phyloP scores from a whole-genome alignment of 2,329 filamentous ascomycete species.

The Raffaelea albimanens region DNA sequence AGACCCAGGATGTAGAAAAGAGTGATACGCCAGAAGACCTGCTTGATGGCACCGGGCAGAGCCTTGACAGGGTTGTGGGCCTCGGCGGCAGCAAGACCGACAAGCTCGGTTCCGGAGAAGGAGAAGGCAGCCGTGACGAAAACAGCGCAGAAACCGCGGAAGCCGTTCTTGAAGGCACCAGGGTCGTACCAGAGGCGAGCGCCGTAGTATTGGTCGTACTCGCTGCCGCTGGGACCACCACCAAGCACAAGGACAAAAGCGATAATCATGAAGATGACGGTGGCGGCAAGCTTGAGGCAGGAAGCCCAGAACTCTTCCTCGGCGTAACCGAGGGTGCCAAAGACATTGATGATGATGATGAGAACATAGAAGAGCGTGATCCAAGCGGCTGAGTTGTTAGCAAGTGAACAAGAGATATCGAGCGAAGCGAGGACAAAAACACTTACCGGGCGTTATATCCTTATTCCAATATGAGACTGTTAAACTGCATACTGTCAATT shows the following conservation, averaged over 20 bases:
- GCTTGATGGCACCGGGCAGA: constrained; percentile 75
- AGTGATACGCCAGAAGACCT: constrained; percentile 54
- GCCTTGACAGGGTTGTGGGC: constrained; percentile 60
- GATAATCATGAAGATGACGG: constrained; percentile 55
- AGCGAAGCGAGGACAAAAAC: neutral
- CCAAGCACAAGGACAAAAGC: constrained; percentile 49
- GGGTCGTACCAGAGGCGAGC: constrained; percentile 39
- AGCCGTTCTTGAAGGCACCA: constrained; percentile 59
- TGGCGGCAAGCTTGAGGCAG: constrained; percentile 47
- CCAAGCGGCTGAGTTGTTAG: constrained; percentile 32
- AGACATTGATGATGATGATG: constrained; percentile 45
- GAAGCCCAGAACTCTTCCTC: constrained; percentile 53
- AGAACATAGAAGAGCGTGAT: constrained; percentile 44
- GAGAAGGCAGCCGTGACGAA: constrained; percentile 67
- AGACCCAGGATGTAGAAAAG: constrained; percentile 46
- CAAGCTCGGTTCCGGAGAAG: constrained; percentile 64
- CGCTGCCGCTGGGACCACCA: constrained; percentile 43
- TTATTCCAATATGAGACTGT: constrained; percentile 40
- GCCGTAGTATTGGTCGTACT: constrained; percentile 37
- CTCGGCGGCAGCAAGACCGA: constrained; percentile 67
- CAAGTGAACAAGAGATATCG: neutral
- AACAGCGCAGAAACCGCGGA: constrained; percentile 63
- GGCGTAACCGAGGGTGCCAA: constrained; percentile 45
- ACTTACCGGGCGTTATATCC: constrained; percentile 26
- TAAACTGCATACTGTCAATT: constrained; percentile 38